phyloP scores from a whole-genome alignment of 768 basidiomycete species.

The Phaffia tasmanica region DNA sequence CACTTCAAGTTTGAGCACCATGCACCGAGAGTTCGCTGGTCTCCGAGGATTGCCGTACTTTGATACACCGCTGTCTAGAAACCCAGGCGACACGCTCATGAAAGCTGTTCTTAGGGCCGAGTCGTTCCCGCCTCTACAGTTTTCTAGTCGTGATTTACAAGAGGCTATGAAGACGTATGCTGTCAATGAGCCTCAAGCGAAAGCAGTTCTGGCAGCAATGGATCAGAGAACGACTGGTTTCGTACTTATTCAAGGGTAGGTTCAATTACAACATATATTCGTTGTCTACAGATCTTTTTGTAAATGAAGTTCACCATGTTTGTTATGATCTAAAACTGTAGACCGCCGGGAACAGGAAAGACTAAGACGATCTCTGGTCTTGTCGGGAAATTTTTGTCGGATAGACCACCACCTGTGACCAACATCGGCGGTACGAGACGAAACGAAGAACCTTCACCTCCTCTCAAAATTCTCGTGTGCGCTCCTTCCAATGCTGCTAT shows the following conservation, averaged over 20 bases:
- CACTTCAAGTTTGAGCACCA: constrained; percentile 62
- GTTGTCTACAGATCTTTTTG: background rate
- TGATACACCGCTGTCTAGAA: constrained; percentile 40
- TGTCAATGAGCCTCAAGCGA: constrained; percentile 90
- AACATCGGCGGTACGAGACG: constrained; percentile 27
- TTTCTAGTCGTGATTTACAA: constrained; percentile 46
- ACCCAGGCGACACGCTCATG: constrained; percentile 38
- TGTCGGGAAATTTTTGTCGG: constrained; percentile 67
- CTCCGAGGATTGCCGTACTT: constrained; percentile 72
- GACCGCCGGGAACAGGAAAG: constrained; percentile 96
- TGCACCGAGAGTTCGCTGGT: constrained; percentile 84
- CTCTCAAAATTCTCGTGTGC: constrained; percentile 74
- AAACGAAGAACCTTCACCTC: constrained; percentile 41
- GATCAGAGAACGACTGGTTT: constrained; percentile 54
- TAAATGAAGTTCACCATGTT: background rate
- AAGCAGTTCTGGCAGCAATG: constrained; percentile 68
- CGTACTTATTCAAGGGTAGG: constrained; percentile 85
- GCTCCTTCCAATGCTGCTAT: constrained; percentile 98
- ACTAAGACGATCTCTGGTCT: constrained; percentile 94
- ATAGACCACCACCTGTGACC: constrained; percentile 46
- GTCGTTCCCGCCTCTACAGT: constrained; percentile 35
- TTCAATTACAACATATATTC: background rate
- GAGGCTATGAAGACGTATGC: constrained; percentile 57
- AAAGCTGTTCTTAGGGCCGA: constrained; percentile 58
- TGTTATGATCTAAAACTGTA: constrained; percentile 33